Evolutionary conservation across 1,284 basidiomycete genomes (phyloP).

Genomic region (Coniferiporia sulphurascens): DNA sequence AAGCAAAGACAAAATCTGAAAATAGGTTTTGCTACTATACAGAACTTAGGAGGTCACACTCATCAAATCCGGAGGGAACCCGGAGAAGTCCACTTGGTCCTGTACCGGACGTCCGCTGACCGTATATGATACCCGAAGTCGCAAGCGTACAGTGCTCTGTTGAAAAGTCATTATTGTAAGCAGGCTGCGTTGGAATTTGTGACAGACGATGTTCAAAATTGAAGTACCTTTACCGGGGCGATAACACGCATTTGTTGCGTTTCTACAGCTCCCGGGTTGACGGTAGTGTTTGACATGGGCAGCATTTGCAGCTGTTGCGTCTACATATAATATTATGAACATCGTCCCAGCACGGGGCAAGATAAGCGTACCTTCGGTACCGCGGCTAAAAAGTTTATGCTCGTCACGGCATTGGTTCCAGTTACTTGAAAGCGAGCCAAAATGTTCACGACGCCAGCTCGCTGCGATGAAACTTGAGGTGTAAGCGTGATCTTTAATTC

Average conservation of each 20-base stretch:
- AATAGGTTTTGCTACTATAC: background rate
- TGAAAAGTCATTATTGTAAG: conserved; percentile 8
- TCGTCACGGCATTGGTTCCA: conserved; percentile 46
- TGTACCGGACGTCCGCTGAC: conserved; percentile 68
- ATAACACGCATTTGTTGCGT: conserved; percentile 95
- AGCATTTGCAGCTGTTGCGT: conserved; percentile 98
- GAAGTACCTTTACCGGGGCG: conserved; percentile 80
- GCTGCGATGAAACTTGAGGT: conserved; percentile 72
- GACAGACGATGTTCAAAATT: conserved; percentile 5
- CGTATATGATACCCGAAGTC: conserved; percentile 80
- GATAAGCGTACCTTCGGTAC: conserved; percentile 79
- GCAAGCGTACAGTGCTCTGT: conserved; percentile 79
- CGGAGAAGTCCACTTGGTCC: conserved; percentile 93
- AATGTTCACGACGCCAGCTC: conserved; percentile 87
- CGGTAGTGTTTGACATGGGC: conserved; percentile 85
- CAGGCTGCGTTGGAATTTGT: background rate
- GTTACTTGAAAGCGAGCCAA: conserved; percentile 81
- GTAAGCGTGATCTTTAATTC: conserved; percentile 87
- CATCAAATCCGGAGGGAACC: conserved; percentile 82
- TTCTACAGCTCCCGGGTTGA: conserved; percentile 77
- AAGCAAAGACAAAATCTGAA: no score
- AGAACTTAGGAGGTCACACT: conserved; percentile 31
- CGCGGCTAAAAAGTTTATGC: conserved; percentile 93
- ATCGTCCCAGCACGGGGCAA: background rate
- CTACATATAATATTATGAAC: conserved; percentile 37